Evolutionary conservation across 208 protist species (phyloP).

Genomic region (Leishmania martiniquensis): DNA sequence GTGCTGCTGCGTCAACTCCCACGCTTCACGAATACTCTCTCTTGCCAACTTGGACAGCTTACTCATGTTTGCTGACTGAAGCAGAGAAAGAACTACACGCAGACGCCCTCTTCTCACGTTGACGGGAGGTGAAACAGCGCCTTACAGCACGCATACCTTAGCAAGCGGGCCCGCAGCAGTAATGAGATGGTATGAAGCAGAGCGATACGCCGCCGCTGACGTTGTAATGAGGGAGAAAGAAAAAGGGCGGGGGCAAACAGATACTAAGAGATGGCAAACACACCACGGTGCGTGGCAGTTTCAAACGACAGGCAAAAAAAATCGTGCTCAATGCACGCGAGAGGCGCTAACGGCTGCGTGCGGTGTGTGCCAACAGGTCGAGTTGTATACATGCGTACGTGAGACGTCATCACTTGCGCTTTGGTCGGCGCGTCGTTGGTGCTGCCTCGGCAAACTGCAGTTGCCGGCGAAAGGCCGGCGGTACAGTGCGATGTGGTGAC

Average conservation of each 20-base stretch:
- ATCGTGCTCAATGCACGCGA: neutral
- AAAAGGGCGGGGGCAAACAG: neutral
- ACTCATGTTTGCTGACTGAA: neutral
- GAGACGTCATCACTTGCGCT: conserved; percentile 33
- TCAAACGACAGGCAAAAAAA: neutral
- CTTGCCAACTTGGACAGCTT: neutral
- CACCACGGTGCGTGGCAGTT: neutral
- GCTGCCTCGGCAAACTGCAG: conserved; percentile 19
- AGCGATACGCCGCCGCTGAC: neutral
- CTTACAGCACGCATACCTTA: neutral
- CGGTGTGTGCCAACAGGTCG: neutral
- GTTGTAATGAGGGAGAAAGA: too few species aligned
- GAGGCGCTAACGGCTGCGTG: neutral
- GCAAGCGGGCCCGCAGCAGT: neutral
- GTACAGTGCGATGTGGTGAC: conserved; percentile 17
- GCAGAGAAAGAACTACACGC: neutral
- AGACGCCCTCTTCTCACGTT: neutral
- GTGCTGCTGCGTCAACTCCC: too few species aligned
- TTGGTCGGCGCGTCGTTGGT: conserved; percentile 41
- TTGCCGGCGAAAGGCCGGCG: conserved; percentile 36
- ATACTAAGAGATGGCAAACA: neutral
- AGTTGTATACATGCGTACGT: conserved; percentile 16
- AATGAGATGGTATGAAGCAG: neutral
- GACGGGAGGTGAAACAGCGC: neutral
- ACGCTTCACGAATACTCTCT: too few species aligned